A percentile compares a stretch with the other conserved stretches of the same genome.
Conservation (phyloP, 2,329 filamentous ascomycete species). For the Cryphonectria japonica region DNA sequence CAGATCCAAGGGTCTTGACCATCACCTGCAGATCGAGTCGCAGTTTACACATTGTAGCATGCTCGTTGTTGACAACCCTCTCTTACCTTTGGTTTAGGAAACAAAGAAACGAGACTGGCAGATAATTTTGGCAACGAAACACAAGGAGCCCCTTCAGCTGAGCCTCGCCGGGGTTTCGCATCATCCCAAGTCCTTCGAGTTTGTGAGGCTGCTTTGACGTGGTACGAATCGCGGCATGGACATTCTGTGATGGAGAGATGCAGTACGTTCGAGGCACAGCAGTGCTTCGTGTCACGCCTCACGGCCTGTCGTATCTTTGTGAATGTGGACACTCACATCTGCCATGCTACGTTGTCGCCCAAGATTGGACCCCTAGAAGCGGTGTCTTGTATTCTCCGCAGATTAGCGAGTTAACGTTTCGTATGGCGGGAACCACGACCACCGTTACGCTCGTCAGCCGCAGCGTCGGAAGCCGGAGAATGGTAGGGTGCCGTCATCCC, state of each 20-base stretch:
- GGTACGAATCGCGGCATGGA: not conserved
- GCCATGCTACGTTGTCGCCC: not conserved
- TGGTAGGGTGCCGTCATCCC: not conserved
- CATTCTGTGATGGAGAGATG: no score
- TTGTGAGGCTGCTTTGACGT: not conserved
- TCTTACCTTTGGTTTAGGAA: not conserved
- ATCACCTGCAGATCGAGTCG: not conserved
- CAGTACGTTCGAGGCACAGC: not conserved
- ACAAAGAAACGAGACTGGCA: not conserved
- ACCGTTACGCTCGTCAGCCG: not conserved
- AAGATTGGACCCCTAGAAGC: not conserved
- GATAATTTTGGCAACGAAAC: not conserved
- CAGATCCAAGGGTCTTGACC: not conserved
- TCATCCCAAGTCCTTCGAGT: not conserved
- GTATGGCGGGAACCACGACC: not conserved
- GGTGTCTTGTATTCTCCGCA: not conserved
- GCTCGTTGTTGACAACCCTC: not conserved
- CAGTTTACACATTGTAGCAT: not conserved
- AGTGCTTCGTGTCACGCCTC: conserved; percentile 6
- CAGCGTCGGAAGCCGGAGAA: not conserved
- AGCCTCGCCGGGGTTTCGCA: not conserved
- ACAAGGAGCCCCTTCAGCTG: not conserved
- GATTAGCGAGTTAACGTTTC: not conserved
- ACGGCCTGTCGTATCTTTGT: conserved; percentile 2
- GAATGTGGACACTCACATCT: not conserved